A percentile compares a stretch with the other conserved stretches of the same genome.
phyloP scores from a whole-genome alignment of 192 early-diverging fungal genomes.

The Backusella australiensis region DNA sequence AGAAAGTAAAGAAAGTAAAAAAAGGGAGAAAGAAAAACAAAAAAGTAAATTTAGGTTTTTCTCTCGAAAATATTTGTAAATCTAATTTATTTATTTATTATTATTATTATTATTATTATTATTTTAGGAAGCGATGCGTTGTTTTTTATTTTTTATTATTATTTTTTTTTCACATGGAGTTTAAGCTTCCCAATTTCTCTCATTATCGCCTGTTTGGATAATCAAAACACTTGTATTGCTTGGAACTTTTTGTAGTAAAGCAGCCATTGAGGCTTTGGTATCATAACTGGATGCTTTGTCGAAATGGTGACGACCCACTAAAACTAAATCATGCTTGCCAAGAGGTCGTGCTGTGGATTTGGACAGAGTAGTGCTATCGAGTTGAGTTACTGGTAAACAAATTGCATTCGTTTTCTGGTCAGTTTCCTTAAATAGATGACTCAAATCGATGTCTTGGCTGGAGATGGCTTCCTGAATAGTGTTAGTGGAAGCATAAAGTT shows the following conservation, averaged over 20 bases:
- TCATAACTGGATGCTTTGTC: neutral
- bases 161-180: conserved; percentile 9
- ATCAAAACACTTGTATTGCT: neutral
- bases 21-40: neutral
- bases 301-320: neutral
- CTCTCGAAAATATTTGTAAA: neutral
- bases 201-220: neutral
- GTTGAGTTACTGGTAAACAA: neutral
- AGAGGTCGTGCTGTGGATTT: neutral
- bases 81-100: conserved; percentile 3
- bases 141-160: neutral
- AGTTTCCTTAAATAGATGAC: neutral
- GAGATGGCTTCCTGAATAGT: neutral
- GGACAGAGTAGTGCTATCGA: neutral
- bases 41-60: neutral
- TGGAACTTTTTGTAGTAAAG: neutral
- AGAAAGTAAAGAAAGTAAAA: neutral
- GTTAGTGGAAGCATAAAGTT: neutral
- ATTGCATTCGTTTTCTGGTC: neutral
- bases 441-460: neutral
- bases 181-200: neutral
- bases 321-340: neutral
- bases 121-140: conserved; percentile 11
- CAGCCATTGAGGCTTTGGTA: neutral
- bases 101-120: neutral